Percentiles rank a stretch among this genome's conserved stretches.
These are phyloP conservation scores for Metschnikowia vanudenii DNA, from an alignment of 805 yeast genomes.

Conservation along the genomic window DNA sequence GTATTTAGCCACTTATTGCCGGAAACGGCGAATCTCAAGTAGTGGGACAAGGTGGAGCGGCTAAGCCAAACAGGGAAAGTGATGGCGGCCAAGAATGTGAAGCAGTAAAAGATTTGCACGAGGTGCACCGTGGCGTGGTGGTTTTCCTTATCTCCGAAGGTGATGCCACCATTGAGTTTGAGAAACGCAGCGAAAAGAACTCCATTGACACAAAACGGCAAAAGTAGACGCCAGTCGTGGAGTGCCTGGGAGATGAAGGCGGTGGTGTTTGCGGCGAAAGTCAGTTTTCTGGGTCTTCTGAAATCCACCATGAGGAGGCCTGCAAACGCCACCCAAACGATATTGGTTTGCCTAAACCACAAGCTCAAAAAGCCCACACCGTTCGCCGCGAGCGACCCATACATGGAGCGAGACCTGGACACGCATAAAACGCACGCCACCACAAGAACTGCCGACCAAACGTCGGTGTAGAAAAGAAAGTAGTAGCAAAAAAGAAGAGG, in stretches of 20 bases:
- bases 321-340: constrained; percentile 76
- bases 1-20: constrained; percentile 20
- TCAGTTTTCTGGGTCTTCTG: constrained; percentile 19
- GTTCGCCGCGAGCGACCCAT: constrained; percentile 44
- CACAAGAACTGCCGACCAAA: constrained; percentile 81
- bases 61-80: constrained; percentile 76
- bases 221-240: constrained; percentile 22
- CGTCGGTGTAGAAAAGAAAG: constrained; percentile 85
- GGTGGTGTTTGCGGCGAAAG: not conserved
- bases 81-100: constrained; percentile 59
- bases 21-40: constrained; percentile 34
- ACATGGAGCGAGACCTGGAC: constrained; percentile 23
- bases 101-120: constrained; percentile 80
- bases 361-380: constrained; percentile 61
- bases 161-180: constrained; percentile 72
- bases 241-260: constrained; percentile 13
- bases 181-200: constrained; percentile 57
- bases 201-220: constrained; percentile 57
- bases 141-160: constrained; percentile 89
- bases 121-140: constrained; percentile 71
- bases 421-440: constrained; percentile 53
- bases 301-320: constrained; percentile 55
- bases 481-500: constrained; percentile 77
- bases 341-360: constrained; percentile 85
- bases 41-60: constrained; percentile 35